Percentiles rank a stretch among this genome's conserved stretches.
Evolutionary conservation across 306 rosid species (phyloP).

Genomic region (Alnus glutinosa): DNA sequence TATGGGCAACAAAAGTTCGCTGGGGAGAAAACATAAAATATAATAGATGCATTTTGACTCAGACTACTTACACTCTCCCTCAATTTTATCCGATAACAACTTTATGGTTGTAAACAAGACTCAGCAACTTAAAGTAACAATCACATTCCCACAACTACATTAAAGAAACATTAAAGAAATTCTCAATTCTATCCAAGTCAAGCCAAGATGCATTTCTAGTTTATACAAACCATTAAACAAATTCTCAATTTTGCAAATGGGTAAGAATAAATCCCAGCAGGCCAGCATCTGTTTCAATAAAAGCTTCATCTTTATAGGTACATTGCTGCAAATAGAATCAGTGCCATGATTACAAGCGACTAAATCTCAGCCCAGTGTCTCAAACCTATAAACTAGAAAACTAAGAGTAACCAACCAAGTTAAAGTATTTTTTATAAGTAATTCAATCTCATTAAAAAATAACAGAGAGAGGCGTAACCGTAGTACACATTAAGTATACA

Average conservation of each 20-base stretch:
- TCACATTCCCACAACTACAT: too few species aligned
- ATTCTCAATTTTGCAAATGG: neutral
- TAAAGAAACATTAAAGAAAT: too few species aligned
- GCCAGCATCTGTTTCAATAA: slow-evolving; percentile 9
- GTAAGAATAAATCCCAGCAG: neutral
- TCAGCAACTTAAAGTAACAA: neutral
- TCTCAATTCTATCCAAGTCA: neutral
- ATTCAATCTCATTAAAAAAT: too few species aligned
- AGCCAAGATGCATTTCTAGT: neutral
- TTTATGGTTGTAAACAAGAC: neutral
- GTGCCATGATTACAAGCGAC: neutral
- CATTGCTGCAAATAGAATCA: slow-evolving; percentile 21
- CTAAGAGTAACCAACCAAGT: slow-evolving; percentile 15
- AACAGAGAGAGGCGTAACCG: too few species aligned
- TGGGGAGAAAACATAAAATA: neutral
- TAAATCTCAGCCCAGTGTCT: slow-evolving; percentile 16
- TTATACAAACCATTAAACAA: neutral
- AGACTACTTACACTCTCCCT: neutral
- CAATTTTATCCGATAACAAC: neutral
- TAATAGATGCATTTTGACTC: neutral
- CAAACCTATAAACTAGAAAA: neutral
- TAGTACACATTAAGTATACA: too few species aligned
- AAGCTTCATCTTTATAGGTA: slow-evolving; percentile 10
- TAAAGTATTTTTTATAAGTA: too few species aligned
- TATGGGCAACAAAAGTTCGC: neutral